Conservation (phyloP, 2,329 filamentous ascomycete genomes). For the Sporothrix luriei region DNA sequence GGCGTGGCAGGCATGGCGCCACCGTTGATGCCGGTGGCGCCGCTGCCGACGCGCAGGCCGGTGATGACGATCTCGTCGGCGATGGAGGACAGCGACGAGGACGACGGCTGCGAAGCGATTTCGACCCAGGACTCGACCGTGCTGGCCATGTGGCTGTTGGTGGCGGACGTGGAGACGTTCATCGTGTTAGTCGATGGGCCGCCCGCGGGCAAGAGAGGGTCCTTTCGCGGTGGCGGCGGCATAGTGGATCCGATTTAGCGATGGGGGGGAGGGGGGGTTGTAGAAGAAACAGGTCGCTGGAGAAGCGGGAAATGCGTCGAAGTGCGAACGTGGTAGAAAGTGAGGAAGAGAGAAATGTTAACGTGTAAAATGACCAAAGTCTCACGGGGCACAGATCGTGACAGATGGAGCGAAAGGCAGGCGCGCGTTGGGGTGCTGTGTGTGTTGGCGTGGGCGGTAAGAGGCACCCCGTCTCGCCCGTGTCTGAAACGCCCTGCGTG, state of each 20-base stretch:
- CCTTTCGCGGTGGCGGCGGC: slow-evolving; percentile 26
- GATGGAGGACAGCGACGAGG: slow-evolving; percentile 84
- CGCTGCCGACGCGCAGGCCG: slow-evolving; percentile 73
- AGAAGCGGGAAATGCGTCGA: background rate
- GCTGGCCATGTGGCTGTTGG: slow-evolving; percentile 32
- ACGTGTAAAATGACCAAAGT: background rate
- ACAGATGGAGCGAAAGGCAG: slow-evolving; percentile 11
- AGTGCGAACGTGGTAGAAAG: background rate
- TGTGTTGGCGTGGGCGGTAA: slow-evolving; percentile 2
- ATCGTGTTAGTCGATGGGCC: slow-evolving; percentile 22
- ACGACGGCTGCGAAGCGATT: slow-evolving; percentile 87
- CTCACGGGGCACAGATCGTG: background rate
- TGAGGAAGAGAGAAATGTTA: background rate
- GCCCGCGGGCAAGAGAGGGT: slow-evolving; percentile 30
- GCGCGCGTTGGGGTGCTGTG: slow-evolving; percentile 3
- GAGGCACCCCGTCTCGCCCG: slow-evolving; percentile 3
- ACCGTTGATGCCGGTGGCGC: slow-evolving; percentile 48
- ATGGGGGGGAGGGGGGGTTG: background rate
- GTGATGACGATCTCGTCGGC: slow-evolving; percentile 89
- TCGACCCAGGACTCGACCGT: slow-evolving; percentile 91
- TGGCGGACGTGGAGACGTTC: background rate
- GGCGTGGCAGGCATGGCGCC: slow-evolving; percentile 48
- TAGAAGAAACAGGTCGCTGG: too few relatives aligned
- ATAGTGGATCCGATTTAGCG: slow-evolving; percentile 28
- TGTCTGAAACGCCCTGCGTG: slow-evolving; percentile 18